phyloP scores from a whole-genome alignment of 2,329 filamentous ascomycete genomes.

The Pleoardoris graminearum region DNA sequence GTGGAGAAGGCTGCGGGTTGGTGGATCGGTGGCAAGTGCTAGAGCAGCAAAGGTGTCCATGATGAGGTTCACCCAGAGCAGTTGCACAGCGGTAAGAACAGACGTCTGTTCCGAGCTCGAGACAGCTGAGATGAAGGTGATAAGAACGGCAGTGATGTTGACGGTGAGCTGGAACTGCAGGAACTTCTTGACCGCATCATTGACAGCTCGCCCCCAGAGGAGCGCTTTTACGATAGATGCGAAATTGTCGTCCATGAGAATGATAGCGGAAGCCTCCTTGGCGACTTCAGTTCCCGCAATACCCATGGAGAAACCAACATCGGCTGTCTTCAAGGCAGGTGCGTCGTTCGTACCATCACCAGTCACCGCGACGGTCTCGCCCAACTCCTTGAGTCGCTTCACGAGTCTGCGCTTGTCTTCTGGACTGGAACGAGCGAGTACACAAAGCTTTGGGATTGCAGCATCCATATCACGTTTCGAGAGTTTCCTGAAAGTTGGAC shows the following conservation, averaged over 20 bases:
- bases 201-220: slow-evolving; percentile 64
- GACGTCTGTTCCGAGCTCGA: slow-evolving; percentile 69
- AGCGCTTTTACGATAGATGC: slow-evolving; percentile 77
- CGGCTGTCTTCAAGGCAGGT: slow-evolving; percentile 74
- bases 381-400: slow-evolving; percentile 65
- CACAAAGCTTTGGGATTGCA: slow-evolving; percentile 65
- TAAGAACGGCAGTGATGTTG: slow-evolving; percentile 85
- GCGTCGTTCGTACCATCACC: slow-evolving; percentile 82
- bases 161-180: slow-evolving; percentile 70
- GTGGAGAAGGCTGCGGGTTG: slow-evolving; percentile 76
- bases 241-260: slow-evolving; percentile 84
- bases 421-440: slow-evolving; percentile 69
- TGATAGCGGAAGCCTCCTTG: slow-evolving; percentile 79
- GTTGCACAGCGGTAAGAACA: slow-evolving; percentile 84
- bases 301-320: slow-evolving; percentile 82
- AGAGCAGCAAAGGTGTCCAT: slow-evolving; percentile 95
- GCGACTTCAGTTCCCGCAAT: slow-evolving; percentile 79
- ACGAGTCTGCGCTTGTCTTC: slow-evolving; percentile 71
- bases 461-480: slow-evolving; percentile 60
- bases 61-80: slow-evolving; percentile 95
- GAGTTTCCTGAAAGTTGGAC: slow-evolving; percentile 75
- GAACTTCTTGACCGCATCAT: slow-evolving; percentile 42
- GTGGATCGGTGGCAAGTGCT: slow-evolving; percentile 87
- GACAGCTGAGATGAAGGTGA: slow-evolving; percentile 87
- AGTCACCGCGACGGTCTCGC: slow-evolving; percentile 79